Conservation (phyloP, 192 early-diverging fungal species). For the Dissophora ornata region DNA sequence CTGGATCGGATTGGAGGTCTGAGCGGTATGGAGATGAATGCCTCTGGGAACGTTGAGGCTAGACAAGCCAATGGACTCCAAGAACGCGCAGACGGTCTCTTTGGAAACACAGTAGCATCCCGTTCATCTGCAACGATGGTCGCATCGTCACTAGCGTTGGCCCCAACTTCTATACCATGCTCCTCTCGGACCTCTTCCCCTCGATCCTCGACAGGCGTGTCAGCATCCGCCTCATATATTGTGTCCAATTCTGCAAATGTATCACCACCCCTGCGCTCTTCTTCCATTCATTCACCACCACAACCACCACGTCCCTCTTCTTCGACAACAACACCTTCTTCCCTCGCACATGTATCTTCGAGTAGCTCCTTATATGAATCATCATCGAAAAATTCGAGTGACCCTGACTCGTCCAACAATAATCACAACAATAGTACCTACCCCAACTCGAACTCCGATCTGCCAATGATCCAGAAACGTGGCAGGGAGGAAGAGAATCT, state of each 20-base stretch:
- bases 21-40: slow-evolving; percentile 32
- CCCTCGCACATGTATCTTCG: not conserved
- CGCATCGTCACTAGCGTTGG: too few relatives aligned
- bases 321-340: not conserved
- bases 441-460: slow-evolving; percentile 22
- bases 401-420: too few relatives aligned
- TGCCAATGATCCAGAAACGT: slow-evolving; percentile 43
- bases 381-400: not conserved
- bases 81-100: not conserved
- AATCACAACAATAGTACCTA: not conserved
- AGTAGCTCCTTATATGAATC: not conserved
- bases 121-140: not conserved
- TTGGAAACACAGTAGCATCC: not conserved
- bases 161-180: not conserved
- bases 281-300: not conserved
- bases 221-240: not conserved
- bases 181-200: not conserved
- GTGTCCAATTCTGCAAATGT: not conserved
- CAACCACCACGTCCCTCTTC: not conserved
- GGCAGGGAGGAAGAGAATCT: slow-evolving; percentile 22
- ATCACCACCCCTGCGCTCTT: not conserved
- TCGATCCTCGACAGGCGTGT: not conserved
- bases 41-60: not conserved
- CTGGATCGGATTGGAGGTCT: slow-evolving; percentile 72
- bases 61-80: not conserved